Evolutionary conservation across 1,284 basidiomycete genomes (phyloP), one percentile per base, ranked within the genome.

Genomic region (Cryptococcus sp.): DNA sequence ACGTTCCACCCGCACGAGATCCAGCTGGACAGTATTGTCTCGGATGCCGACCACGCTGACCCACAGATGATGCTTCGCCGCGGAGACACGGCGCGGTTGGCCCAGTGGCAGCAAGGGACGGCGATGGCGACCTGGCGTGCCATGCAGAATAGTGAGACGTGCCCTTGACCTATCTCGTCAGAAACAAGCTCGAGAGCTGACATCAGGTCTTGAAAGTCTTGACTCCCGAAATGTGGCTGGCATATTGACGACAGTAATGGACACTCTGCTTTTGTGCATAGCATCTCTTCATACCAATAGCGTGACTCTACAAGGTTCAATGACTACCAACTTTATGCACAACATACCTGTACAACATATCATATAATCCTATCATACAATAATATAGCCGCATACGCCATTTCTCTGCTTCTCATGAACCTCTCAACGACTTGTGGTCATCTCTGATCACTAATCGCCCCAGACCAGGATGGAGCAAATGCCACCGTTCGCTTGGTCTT

Each of bases 401-500:
- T 9, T 33, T 4, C 28, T 5, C 28, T n/a, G n/a, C n/a, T n/a
- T 33, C 28, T 33, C 5, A 33, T 5, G 28, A 4, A 5, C 28
- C 5, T 33, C 28, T 9, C 28, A 33, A 33, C 28, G 9, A 9
- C 28, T 33, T 9, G 28, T 33, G 33, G 16, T 46, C 21, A 46
- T 16, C 24, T 21, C 7, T 42, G 28, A 33, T 33, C 28, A 38
- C 38, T 57, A 50, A 28, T 60, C 61, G 21, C 39, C 50, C 51
- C 59, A 75, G 4, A 77, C 59, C 51, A 76, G 57, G 0, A 75
- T 68, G 1, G 70, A 71, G 36, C 60, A 61, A 15, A 77, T 71
- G 0, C 72, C 88, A 1, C 86, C 88, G 18, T 84, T 82, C 61
- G 87, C 85, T 16, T 87, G 85, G 28, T 88, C 87, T 67, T 92